These are phyloP conservation scores for Trichoderma atroviride DNA, from an alignment of 2,329 filamentous ascomycete species.

Conservation along the genomic window DNA sequence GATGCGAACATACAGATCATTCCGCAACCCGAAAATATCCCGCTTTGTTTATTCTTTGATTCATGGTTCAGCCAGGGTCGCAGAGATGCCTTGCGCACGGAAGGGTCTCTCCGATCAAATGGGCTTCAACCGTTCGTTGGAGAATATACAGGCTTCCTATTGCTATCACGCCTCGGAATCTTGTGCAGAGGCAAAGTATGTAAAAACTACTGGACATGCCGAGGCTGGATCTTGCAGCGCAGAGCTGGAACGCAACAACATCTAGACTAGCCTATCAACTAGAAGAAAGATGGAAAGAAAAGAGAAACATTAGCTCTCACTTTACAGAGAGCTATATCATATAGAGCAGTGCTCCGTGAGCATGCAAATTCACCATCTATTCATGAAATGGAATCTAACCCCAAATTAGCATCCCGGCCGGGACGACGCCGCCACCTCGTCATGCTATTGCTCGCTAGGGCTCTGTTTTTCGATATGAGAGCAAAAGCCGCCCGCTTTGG, in stretches of 20 bases:
- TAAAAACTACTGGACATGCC: not conserved
- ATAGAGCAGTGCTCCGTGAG: not conserved
- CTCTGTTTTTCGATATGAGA: not conserved
- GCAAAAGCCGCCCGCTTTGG: conserved; percentile 7
- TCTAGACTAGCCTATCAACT: not conserved
- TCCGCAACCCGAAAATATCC: not conserved
- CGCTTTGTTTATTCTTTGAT: no score
- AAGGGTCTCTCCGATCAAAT: not conserved
- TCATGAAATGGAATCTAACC: not conserved
- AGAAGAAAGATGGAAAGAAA: not conserved
- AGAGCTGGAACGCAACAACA: not conserved
- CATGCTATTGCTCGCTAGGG: not conserved
- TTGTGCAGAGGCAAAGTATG: not conserved
- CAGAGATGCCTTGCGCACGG: not conserved
- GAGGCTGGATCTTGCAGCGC: not conserved
- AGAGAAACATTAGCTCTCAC: not conserved
- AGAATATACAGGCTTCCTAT: not conserved
- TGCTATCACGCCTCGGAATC: not conserved
- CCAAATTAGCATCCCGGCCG: conserved; percentile 15
- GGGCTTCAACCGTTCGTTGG: not conserved
- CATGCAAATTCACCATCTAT: not conserved
- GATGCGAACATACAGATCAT: conserved; percentile 8
- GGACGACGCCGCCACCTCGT: conserved; percentile 15
- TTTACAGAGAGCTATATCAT: conserved; percentile 5
- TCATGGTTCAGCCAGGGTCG: not conserved